Base-by-base conservation (phyloP, 345 rosid genomes). In the Durio zibethinus region DNA sequence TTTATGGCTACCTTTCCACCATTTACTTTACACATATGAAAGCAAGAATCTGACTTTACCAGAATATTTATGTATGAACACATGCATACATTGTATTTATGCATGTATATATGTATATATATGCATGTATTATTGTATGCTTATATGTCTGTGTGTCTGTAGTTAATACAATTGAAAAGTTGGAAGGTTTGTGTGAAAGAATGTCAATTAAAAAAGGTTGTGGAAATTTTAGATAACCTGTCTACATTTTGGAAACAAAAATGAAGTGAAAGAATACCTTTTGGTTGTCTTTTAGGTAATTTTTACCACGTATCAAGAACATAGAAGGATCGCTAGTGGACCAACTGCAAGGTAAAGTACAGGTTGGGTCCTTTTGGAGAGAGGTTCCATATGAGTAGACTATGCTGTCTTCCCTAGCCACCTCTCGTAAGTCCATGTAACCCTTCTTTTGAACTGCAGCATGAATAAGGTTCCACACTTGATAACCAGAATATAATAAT, bases 371-470 rank as follows among this genome's bases (percentile, higher is more conserved):
- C 33, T 84, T 84, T 43, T 80, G 97, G 82, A 97, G 98, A 71
- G 92, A 91, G 50, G 84, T 74, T 76, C 99, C 98, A 47, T 88
- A 91, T 78, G 81, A 84, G 80, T 84, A 87, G 45, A 53, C 38
- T 29, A 10, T 53, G 31, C 75, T 63, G 9, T 88, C 90, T 31
- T 87, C 89, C 72, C 72, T 48, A 1, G 79, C 61, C 63, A 63
- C 69, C 16, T 91, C 95, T 80, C 86, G 97, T n/a, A 90, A 78
- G 57, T 91, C 97, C 80, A 85, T 53, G 50, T 88, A 86, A 74
- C 95, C 95, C 84, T 88, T 96, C 89, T 89, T 92, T 25, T 92
- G 94, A 80, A 80, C 97, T 92, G 91, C 56, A 82, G 8, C n/a
- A 68, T 18, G 62, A 72, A 72, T 18, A 62, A 71, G 72, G 72